phyloP scores from a whole-genome alignment of 2,329 filamentous ascomycete species.

The Magnaporthiopsis poae region DNA sequence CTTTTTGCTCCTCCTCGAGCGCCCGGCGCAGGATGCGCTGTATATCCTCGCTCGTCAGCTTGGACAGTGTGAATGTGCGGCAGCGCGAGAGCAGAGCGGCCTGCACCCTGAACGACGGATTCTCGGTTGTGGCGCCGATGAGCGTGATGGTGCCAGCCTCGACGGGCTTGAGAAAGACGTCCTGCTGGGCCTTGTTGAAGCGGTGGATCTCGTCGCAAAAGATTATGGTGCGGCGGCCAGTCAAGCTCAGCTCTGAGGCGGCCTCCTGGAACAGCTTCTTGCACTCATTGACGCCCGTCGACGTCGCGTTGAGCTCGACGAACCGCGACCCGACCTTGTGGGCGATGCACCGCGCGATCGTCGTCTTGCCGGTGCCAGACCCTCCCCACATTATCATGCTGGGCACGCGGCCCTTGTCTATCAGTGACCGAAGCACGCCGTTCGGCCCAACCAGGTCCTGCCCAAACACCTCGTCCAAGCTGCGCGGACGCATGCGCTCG shows the following conservation, averaged over 20 bases:
- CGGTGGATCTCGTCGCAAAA: conserved; percentile 97
- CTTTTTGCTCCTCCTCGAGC: conserved; percentile 45
- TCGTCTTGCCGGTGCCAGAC: conserved; percentile 76
- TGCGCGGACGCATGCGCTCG: conserved; percentile 82
- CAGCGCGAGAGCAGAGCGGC: conserved; percentile 80
- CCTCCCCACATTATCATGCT: conserved; percentile 92
- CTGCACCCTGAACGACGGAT: conserved; percentile 88
- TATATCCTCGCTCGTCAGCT: conserved; percentile 64
- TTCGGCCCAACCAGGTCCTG: conserved; percentile 80
- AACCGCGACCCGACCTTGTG: conserved; percentile 74
- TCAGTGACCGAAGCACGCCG: conserved; percentile 77
- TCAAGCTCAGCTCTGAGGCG: conserved; percentile 65
- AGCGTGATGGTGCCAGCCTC: conserved; percentile 84
- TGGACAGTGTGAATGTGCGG: conserved; percentile 75
- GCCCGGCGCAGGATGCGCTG: conserved; percentile 67
- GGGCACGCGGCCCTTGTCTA: conserved; percentile 75
- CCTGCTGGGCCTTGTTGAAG: conserved; percentile 85
- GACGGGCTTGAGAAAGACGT: conserved; percentile 86
- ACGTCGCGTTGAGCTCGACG: conserved; percentile 91
- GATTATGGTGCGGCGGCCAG: conserved; percentile 83
- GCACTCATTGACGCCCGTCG: conserved; percentile 75
- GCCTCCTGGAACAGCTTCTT: conserved; percentile 87
- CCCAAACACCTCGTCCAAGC: conserved; percentile 76
- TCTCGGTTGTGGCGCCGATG: conserved; percentile 93
- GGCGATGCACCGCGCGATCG: conserved; percentile 85